phyloP scores from a whole-genome alignment of 192 early-diverging fungal species.

The Chytriomyces sp. region DNA sequence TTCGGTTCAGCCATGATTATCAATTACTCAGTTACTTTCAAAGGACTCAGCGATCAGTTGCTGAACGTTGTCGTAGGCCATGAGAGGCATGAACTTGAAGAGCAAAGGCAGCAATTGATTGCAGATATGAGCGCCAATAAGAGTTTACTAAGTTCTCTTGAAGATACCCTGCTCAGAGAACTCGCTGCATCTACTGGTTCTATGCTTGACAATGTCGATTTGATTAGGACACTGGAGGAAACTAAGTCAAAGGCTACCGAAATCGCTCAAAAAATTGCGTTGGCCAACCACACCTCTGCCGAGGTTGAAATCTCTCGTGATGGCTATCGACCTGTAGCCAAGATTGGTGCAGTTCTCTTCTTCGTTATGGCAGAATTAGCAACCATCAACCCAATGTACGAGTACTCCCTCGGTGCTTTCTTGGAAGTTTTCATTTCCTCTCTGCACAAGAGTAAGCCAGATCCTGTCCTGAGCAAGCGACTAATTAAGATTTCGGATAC shows the following conservation, averaged over 20 bases:
- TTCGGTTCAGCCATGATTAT: constrained; percentile 66
- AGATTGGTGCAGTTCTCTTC: constrained; percentile 64
- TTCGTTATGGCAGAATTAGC: constrained; percentile 61
- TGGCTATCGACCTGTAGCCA: constrained; percentile 59
- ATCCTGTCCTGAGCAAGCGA: constrained; percentile 54
- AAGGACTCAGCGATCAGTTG: constrained; percentile 64
- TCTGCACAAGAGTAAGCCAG: constrained; percentile 59
- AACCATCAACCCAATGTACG: constrained; percentile 69
- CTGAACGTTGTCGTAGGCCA: constrained; percentile 64
- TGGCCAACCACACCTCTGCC: constrained; percentile 63
- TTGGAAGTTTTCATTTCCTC: constrained; percentile 59
- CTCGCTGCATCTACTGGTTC: constrained; percentile 62
- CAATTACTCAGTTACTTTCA: constrained; percentile 67
- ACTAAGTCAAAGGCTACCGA: constrained; percentile 65
- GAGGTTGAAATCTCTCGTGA: constrained; percentile 64
- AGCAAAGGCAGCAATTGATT: constrained; percentile 59
- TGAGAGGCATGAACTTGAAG: constrained; percentile 62
- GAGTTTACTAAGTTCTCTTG: constrained; percentile 55
- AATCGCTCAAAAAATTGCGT: constrained; percentile 61
- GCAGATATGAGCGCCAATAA: constrained; percentile 63
- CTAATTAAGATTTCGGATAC: constrained; percentile 61
- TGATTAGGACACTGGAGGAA: constrained; percentile 63
- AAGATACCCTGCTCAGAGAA: constrained; percentile 61
- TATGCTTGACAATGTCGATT: constrained; percentile 65
- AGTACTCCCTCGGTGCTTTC: constrained; percentile 61